These are phyloP conservation scores for Microsporum ferrugineum DNA, from an alignment of 2,329 filamentous ascomycete species.

Conservation along the genomic window DNA sequence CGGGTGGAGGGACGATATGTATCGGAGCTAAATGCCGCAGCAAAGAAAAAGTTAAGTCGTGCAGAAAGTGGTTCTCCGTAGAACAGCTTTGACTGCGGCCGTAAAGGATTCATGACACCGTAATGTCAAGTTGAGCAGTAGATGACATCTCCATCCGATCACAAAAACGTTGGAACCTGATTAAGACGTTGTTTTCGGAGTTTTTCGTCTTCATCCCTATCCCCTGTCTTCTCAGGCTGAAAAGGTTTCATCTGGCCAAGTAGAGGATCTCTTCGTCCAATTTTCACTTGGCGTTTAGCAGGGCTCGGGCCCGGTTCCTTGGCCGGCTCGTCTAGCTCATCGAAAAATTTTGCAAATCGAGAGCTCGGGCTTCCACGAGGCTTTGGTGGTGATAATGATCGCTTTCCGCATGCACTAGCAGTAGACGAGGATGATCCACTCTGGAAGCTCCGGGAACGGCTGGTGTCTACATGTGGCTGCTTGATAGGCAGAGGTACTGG, in stretches of 20 bases:
- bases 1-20: neutral
- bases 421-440: neutral
- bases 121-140: neutral
- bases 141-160: slow-evolving; percentile 19
- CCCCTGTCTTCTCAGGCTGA: neutral
- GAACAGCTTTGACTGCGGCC: too few species aligned
- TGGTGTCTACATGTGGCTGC: neutral
- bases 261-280: slow-evolving; percentile 11
- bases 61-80: neutral
- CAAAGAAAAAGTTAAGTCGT: neutral
- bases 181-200: slow-evolving; percentile 30
- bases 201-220: slow-evolving; percentile 14
- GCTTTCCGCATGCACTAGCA: neutral
- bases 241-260: slow-evolving; percentile 13
- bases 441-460: neutral
- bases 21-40: neutral
- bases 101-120: neutral
- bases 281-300: slow-evolving; percentile 20
- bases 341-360: slow-evolving; percentile 26
- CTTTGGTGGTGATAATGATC: neutral
- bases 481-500: neutral
- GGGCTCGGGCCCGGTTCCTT: slow-evolving; percentile 16
- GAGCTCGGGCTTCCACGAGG: slow-evolving; percentile 15
- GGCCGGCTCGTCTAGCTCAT: slow-evolving; percentile 18
- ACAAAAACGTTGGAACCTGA: slow-evolving; percentile 36